Evolutionary conservation across 768 basidiomycete species (phyloP), one percentile per base, ranked within the genome.

Genomic region (Plicaturopsis crispa): DNA sequence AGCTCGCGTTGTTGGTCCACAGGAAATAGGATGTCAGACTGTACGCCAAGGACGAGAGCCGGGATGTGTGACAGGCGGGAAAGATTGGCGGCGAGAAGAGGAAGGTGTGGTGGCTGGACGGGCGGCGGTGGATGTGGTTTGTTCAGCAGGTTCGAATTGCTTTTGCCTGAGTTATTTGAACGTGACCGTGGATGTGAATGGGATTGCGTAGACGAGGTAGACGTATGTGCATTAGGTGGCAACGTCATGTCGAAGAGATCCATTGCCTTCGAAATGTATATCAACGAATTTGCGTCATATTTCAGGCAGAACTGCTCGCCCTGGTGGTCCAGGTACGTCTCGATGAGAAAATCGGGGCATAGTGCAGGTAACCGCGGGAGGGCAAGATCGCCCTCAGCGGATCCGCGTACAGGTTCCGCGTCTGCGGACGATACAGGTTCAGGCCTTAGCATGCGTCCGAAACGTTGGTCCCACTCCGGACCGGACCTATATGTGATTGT

Each of bases 251-350:
- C 94, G 61, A 99, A 99, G 0, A 98, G 72, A 59, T 98, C 96
- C 96, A 99, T 99, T 22, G 96, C 96, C 62, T 98, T 99, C 4
- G 90, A 94, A 44, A 99, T 79, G 68, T 98, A 99, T 48, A 98
- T 91, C 60, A 98, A 81, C 2, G 93, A 97, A 65, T 98, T 99
- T 42, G 96, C 94, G 56, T 99, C 96, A 59, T 98, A 99, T 56
- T 96, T 98, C 41, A 99, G 69, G 59, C 96, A 98, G 63, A 98
- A 99, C 51, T 90, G 78, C 61, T 96, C 92, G 36, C 92, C 93
- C 79, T 90, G 70, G 60, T 97, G 91, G 56, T 99, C 96, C 34
- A 99, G 80, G 57, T 99, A 99, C 0, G 96, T 96, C 61, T 99
- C 96, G 50, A 99, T 98, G 39, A 96, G 73, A 59, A 97, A 98